Base-by-base conservation (phyloP, 306 rosid species). In the Castanea crenata region DNA sequence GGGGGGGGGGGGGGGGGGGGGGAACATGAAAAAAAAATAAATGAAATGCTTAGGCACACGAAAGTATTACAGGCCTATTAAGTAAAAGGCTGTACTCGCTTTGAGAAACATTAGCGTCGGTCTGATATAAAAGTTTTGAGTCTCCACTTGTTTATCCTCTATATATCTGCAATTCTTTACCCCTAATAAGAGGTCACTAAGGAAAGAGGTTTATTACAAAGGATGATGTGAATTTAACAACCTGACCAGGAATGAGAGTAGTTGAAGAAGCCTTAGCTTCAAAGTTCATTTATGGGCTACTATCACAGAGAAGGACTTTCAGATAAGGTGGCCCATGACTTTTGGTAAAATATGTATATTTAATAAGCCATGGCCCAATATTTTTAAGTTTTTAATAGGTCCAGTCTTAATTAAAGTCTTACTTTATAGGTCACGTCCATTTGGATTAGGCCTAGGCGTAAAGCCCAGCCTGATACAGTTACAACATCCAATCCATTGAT, bases 241-340 rank as follows among this genome's bases (percentile, higher is more conserved):
- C 32, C 67, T 61, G 67, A 23, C 13, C 34, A 23, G 32, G 34
- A 23, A 4, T 4, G 32, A 9, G 5, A n/a, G 72, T 4, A 1
- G 72, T 35, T 34, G 51, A 7, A 35, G 72, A 11, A n/a, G 9
- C 16, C 29, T 67, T 67, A 34, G 72, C 90, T 87, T 87, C 78
- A 73, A 87, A 87, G 90, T 84, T 81, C 76, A 81, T 72, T 14
- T 23, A 23, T 9, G 65, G 34, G 1, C 19, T 10, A 25, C 73
- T 71, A 4, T 51, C 74, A 34, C 55, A 51, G 18, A 32, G 32
- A 46, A 29, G 51, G 29, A 9, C 21, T 41, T 35, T 51, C 69
- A 55, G 68, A 55, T 57, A 75, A 56, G 70, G 51, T 71, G 82
- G 62, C 57, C 68, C 63, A 71, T 32, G 61, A 35, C 2, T n/a